These are phyloP conservation scores for Scolecobasidium constrictum DNA, from an alignment of 2,329 filamentous ascomycete genomes.

Conservation along the genomic window DNA sequence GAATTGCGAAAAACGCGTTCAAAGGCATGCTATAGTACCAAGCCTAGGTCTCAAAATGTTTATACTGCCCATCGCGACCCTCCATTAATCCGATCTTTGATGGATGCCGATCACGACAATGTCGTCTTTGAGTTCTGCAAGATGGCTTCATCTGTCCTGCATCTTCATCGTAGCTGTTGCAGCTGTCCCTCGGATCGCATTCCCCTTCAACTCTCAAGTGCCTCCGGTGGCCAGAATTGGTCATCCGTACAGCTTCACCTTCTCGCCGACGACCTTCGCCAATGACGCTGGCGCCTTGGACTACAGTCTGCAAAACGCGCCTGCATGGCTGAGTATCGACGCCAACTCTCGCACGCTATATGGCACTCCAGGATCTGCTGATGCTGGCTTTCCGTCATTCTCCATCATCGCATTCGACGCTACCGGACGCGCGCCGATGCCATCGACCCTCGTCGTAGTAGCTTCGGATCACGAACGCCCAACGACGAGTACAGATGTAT, in stretches of 20 bases:
- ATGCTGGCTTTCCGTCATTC: slow-evolving; percentile 50
- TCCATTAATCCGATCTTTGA: no score
- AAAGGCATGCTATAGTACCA: no score
- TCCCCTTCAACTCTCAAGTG: slow-evolving; percentile 76
- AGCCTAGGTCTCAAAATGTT: no score
- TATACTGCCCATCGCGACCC: no score
- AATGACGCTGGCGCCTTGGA: slow-evolving; percentile 45
- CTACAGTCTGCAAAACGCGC: slow-evolving; percentile 56
- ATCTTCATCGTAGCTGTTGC: slow-evolving; percentile 12
- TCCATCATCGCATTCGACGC: slow-evolving; percentile 59
- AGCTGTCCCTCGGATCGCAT: slow-evolving; percentile 35
- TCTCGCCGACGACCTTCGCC: slow-evolving; percentile 64
- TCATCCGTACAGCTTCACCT: slow-evolving; percentile 57
- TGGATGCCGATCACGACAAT: no score
- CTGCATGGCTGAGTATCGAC: slow-evolving; percentile 67
- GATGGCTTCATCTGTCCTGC: no score
- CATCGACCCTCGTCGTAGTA: slow-evolving; percentile 61
- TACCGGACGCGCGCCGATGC: slow-evolving; percentile 51
- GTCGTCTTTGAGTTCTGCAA: no score
- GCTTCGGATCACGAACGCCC: slow-evolving; percentile 45
- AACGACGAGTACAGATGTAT: slow-evolving; percentile 43
- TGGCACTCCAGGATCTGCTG: slow-evolving; percentile 53
- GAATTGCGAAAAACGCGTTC: no score
- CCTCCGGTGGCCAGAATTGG: slow-evolving; percentile 65
- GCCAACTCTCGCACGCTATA: slow-evolving; percentile 52